Evolutionary conservation across 805 yeast species (phyloP), one percentile per base, ranked within the genome.

Genomic region (Zygosaccharomyces pseudorouxii): DNA sequence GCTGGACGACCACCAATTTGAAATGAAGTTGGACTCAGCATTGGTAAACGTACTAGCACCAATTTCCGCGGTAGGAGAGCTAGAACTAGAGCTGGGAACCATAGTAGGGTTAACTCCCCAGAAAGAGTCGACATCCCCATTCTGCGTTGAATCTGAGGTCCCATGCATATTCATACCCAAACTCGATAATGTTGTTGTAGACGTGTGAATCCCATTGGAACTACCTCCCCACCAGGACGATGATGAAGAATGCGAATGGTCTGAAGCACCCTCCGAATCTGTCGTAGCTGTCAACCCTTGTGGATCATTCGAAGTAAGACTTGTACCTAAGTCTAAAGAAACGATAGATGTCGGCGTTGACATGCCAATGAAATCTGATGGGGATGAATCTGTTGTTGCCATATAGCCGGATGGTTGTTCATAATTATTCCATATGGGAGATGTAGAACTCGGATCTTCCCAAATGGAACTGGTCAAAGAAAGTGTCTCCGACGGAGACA

Each of bases 401-500:
- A 20, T 7, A 7, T 23, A 25, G 27, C 18, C 14, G 12, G 25
- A 14, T 5, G 33, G 12, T 27, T 29, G 12, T 11, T 25, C 42
- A 11, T 2, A 11, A 29, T 1, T 29, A 14, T 29, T 10, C n/a
- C 10, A 8, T 3, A 10, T 11, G 6, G 33, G n/a, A 14, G 33
- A 11, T 29, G 11, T 10, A 29, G 33, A 29, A 7, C 5, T 29
- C 10, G 5, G 11, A 14, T 29, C 33, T 29, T 10, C 33, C 33
- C 33, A 29, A 3, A 14, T 7, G n/a, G 33, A 29, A 5, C 33
- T 11, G n/a, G 33, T 29, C 12, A 33, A 39, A 39, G 19, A 9
- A 14, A 39, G 42, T 33, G 27, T 18, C 31, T 25, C 42, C 33
- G 42, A 25, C 16, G 42, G 42, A n/a, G 42, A 39, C 33, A 22